These are phyloP conservation scores for Laguncularia racemosa DNA, from an alignment of 345 rosid species.

Conservation along the genomic window DNA sequence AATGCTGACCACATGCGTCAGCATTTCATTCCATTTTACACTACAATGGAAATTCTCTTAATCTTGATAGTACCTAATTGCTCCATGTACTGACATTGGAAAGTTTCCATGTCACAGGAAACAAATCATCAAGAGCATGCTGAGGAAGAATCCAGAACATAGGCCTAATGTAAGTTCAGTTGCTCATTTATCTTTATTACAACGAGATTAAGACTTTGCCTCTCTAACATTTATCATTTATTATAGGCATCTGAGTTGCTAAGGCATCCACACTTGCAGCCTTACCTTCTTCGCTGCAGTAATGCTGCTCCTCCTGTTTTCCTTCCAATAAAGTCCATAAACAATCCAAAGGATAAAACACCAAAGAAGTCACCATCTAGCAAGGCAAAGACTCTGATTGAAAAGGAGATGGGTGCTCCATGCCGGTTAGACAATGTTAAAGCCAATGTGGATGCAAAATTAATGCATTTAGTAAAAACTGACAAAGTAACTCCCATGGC, in stretches of 20 bases:
- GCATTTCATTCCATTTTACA: too few relatives aligned
- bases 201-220: neutral
- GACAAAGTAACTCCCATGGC: slow-evolving; percentile 37
- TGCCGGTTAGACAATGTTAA: slow-evolving; percentile 34
- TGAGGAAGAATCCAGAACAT: slow-evolving; percentile 24
- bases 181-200: neutral
- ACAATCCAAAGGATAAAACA: slow-evolving; percentile 51
- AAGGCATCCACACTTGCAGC: slow-evolving; percentile 80
- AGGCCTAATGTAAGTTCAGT: slow-evolving; percentile 16
- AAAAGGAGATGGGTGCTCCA: slow-evolving; percentile 24
- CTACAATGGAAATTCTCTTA: too few relatives aligned
- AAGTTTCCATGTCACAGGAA: slow-evolving; percentile 41
- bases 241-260: slow-evolving; percentile 82
- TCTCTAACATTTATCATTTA: slow-evolving; percentile 1
- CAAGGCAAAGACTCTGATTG: slow-evolving; percentile 31
- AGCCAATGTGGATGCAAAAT: slow-evolving; percentile 25
- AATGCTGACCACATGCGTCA: too few relatives aligned
- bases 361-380: slow-evolving; percentile 48
- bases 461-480: slow-evolving; percentile 20
- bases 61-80: too few relatives aligned
- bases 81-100: neutral
- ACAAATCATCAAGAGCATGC: slow-evolving; percentile 70
- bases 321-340: slow-evolving; percentile 65
- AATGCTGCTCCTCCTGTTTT: slow-evolving; percentile 61
- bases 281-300: slow-evolving; percentile 62